Evolutionary conservation across 345 rosid species (phyloP), one percentile per base, ranked within the genome.

Genomic region (Cardamine chenopodiifolia): DNA sequence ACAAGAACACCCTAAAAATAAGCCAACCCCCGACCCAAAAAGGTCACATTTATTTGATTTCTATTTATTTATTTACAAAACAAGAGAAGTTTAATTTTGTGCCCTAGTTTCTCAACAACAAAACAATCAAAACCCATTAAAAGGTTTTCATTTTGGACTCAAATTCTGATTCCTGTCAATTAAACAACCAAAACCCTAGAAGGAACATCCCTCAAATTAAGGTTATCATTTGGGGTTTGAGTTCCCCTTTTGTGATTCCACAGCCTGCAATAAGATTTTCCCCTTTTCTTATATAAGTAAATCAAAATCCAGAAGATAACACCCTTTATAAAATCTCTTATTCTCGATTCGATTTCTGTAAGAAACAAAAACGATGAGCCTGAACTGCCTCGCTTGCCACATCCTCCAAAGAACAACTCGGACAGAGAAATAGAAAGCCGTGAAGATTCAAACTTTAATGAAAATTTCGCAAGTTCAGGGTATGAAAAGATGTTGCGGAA

Each of bases 381-480:
- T 92, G 17, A 85, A 84, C 77, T 90, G 98, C 82, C 85, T 90
- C 2, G 77, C 83, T 14, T 82, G 90, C 83, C 88, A 53, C 72
- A 83, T 53, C 48, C 79, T 64, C 1, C 68, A 3, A 72, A 32
- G 66, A 68, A 66, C 35, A 85, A 35, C 57, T 78, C 81, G 20
- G 78, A 78, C 22, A 66, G 15, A 73, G 74, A 78, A 23, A 32
- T 60, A 34, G 10, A 35, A 37, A 66, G 22, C 28, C 60, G 19
- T 60, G 73, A 73, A 61, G 70, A 61, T 44, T 72, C 86, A 67
- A 86, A 60, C 72, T 85, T 88, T 74, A 84, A 87, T 1, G 89
- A 86, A 44, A 82, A 73, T 8, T 59, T 83, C 4, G 18, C 59
- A 74, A 66, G 70, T 10, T 70, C 78, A 8, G 2, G 78, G 29